Evolutionary conservation across 208 protist species (phyloP), one percentile per base, ranked within the genome.

Genomic region (Leishmania arabica): DNA sequence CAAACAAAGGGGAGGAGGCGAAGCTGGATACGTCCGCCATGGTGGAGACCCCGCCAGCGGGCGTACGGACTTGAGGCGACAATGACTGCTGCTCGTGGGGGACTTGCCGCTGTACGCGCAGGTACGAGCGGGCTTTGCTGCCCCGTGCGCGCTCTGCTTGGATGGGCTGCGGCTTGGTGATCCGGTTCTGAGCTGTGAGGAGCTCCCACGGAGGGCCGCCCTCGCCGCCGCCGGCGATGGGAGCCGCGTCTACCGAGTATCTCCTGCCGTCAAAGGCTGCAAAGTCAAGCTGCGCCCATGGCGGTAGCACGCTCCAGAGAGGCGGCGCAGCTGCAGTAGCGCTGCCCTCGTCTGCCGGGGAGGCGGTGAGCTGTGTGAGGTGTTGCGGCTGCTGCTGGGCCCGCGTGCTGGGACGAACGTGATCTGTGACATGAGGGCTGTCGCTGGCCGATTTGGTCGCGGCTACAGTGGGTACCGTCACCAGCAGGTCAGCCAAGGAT

Each of bases 201-300:
- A 54, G 21, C 37, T 24, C 42, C 42, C 47, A n/a, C 49, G 49
- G 40, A 75, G 34, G 15, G 21, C 49, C 51, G 13, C 51, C 47
- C 13, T 34, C 47, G 71, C 21, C 31, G 71, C 51, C 45, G 1
- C 51, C 51, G 31, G 71, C 51, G 51, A 40, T 17, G 51, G 71
- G 31, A 5, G 34, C 34, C 15, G 19, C 31, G 51, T 73, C 45
- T 34, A 17, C 68, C 19, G 40, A 73, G 31, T 31, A 34, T 17
- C 7, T 53, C 24, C 40, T n/a, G 8, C 68, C 27, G 42, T 42
- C n/a, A 31, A 73, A 73, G 21, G 68, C 34, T 49, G 71, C 40
- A 34, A 84, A 51, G 47, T 84, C 74, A 15, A 78, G 34, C 49
- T 60, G 74, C 53, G 54, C 80, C 80, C 80, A 84, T 60, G 73